These are phyloP conservation scores for Gastrolobium bilobum DNA, from an alignment of 306 rosid species.

Conservation along the genomic window DNA sequence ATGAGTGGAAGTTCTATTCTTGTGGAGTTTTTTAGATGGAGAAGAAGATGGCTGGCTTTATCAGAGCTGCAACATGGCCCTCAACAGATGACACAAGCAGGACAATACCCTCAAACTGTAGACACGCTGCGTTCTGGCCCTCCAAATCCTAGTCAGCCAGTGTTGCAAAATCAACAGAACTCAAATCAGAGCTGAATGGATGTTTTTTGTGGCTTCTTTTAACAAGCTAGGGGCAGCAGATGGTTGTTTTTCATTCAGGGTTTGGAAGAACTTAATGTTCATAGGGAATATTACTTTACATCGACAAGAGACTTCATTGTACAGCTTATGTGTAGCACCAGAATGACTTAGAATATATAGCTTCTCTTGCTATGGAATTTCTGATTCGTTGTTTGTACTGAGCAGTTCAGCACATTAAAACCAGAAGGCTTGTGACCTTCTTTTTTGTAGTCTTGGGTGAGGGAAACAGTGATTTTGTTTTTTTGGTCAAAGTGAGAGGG, in stretches of 20 bases:
- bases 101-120: conserved; percentile 46
- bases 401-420: conserved; percentile 35
- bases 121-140: conserved; percentile 43
- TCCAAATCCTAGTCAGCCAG: conserved; percentile 40
- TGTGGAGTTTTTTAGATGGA: conserved; percentile 74
- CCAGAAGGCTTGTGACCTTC: conserved; percentile 44
- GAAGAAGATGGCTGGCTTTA: conserved; percentile 64
- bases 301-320: conserved; percentile 45
- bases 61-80: conserved; percentile 58
- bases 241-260: conserved; percentile 34
- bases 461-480: conserved; percentile 34
- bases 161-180: conserved; percentile 47
- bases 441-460: conserved; percentile 51
- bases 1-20: conserved; percentile 92
- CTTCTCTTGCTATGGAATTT: conserved; percentile 44
- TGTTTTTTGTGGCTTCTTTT: conserved; percentile 31
- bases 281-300: conserved; percentile 32
- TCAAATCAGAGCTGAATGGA: conserved; percentile 48
- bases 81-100: conserved; percentile 49
- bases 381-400: conserved; percentile 13
- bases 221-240: conserved; percentile 30
- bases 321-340: conserved; percentile 51
- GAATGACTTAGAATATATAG: conserved; percentile 44
- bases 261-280: conserved; percentile 43
- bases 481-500: conserved; percentile 36